Percentiles rank a stretch among this genome's conserved stretches.
Evolutionary conservation across 2,329 filamentous ascomycete species (phyloP).

Genomic region (Aspergillus phoenicis): DNA sequence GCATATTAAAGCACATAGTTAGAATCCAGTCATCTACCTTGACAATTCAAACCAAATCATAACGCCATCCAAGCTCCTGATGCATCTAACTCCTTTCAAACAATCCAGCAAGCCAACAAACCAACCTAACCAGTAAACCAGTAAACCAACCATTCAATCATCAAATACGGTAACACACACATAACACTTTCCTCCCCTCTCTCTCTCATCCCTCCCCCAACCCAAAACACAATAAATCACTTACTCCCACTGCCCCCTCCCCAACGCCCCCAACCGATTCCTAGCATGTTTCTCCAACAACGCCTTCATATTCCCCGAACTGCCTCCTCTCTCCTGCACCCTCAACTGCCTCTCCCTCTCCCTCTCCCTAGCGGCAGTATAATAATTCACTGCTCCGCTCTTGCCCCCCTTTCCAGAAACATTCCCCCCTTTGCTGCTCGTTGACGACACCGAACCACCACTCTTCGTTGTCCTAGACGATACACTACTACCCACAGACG

Average conservation of each 20-base stretch:
- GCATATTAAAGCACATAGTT: too few relatives aligned
- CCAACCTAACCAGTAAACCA: too few relatives aligned
- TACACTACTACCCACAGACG: slow-evolving; percentile 16
- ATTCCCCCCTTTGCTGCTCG: not conserved
- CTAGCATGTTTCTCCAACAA: slow-evolving; percentile 45
- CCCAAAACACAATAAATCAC: not conserved
- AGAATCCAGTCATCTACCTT: too few relatives aligned
- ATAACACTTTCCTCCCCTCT: not conserved
- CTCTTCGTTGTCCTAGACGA: slow-evolving; percentile 56
- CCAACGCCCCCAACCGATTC: slow-evolving; percentile 41
- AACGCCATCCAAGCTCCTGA: not conserved
- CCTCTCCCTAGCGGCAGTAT: slow-evolving; percentile 57
- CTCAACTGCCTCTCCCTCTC: slow-evolving; percentile 59
- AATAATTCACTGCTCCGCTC: slow-evolving; percentile 63
- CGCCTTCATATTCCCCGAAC: slow-evolving; percentile 32
- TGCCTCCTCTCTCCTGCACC: slow-evolving; percentile 54
- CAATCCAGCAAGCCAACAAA: too few relatives aligned
- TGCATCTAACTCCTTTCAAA: too few relatives aligned
- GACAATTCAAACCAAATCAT: not conserved
- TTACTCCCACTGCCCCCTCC: slow-evolving; percentile 47
- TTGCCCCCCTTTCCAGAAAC: slow-evolving; percentile 37
- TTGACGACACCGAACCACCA: too few relatives aligned
- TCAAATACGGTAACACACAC: not conserved
- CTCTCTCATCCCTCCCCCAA: too few relatives aligned
- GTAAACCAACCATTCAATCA: too few relatives aligned